phyloP scores from a whole-genome alignment of 176 grass and related monocot genomes.

The Neostapfia colusana region DNA sequence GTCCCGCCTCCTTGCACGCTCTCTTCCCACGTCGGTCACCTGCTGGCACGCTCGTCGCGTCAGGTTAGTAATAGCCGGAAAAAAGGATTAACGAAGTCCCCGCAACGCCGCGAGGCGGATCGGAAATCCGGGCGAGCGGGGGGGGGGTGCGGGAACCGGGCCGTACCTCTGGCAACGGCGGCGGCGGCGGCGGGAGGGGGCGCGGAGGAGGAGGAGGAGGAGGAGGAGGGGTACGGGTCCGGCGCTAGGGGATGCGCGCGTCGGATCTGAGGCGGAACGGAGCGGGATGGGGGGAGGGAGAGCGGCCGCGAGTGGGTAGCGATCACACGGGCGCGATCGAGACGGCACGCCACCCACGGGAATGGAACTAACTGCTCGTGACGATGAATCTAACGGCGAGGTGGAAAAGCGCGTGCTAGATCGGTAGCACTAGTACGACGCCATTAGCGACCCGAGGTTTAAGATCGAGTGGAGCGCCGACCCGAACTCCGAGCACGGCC shows the following conservation, averaged over 20 bases:
- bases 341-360: background rate
- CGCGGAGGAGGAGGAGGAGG: background rate
- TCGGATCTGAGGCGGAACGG: conserved; percentile 34
- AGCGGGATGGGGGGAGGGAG: background rate
- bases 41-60: background rate
- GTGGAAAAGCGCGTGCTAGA: background rate
- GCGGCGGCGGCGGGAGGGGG: conserved; percentile 13
- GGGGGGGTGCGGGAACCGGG: background rate
- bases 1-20: conserved; percentile 2
- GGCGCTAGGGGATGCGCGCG: conserved; percentile 38
- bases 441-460: conserved; percentile 18
- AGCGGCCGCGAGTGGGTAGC: conserved; percentile 40
- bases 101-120: background rate
- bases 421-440: background rate
- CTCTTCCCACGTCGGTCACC: conserved; percentile 25
- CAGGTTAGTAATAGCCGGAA: background rate
- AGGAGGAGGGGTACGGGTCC: too few species aligned
- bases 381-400: background rate
- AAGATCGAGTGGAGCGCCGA: conserved; percentile 19
- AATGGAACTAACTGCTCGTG: background rate
- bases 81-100: background rate
- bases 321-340: conserved; percentile 59
- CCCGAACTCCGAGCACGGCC: conserved; percentile 17
- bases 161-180: conserved; percentile 32
- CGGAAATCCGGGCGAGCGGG: background rate